phyloP scores from a whole-genome alignment of 2,329 filamentous ascomycete genomes.

The Chaetothyriales sp. region DNA sequence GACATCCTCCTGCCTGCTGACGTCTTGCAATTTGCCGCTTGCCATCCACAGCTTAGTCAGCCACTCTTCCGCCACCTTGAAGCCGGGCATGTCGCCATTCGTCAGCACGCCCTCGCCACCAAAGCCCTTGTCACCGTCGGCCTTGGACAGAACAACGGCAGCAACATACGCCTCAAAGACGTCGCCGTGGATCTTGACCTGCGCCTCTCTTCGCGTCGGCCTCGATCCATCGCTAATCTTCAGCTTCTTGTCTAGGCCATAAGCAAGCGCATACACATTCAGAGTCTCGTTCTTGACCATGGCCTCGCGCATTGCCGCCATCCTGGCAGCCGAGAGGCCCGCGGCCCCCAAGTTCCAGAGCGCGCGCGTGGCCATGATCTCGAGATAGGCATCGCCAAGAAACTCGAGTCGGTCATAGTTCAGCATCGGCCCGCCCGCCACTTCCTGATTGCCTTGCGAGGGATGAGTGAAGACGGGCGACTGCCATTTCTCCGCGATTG shows the following conservation, averaged over 20 bases:
- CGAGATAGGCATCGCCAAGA: conserved; percentile 74
- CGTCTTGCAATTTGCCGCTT: conserved; percentile 34
- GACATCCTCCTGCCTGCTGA: conserved; percentile 20
- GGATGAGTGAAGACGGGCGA: conserved; percentile 15
- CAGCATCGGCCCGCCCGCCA: conserved; percentile 20
- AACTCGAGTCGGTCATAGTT: conserved; percentile 79
- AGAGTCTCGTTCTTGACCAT: conserved; percentile 73
- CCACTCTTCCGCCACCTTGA: conserved; percentile 52
- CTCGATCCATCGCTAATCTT: conserved; percentile 17
- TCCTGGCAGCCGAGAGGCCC: conserved; percentile 49
- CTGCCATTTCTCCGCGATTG: conserved; percentile 9
- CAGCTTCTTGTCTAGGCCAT: conserved; percentile 55
- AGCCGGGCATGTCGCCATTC: conserved; percentile 32
- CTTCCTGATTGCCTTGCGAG: conserved; percentile 38
- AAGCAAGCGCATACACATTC: conserved; percentile 52
- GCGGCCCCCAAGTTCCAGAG: conserved; percentile 59
- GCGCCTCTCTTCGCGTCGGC: conserved; percentile 9
- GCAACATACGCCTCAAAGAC: conserved; percentile 86
- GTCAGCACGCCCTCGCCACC: conserved; percentile 37
- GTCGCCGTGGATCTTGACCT: conserved; percentile 63
- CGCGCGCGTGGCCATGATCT: conserved; percentile 60
- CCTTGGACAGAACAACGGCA: conserved; percentile 57
- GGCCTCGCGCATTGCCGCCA: conserved; percentile 62
- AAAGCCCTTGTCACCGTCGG: conserved; percentile 25
- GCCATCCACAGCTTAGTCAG: conserved; percentile 60